These are phyloP conservation scores for Mycena pura DNA, from an alignment of 768 basidiomycete species.

Conservation along the genomic window DNA sequence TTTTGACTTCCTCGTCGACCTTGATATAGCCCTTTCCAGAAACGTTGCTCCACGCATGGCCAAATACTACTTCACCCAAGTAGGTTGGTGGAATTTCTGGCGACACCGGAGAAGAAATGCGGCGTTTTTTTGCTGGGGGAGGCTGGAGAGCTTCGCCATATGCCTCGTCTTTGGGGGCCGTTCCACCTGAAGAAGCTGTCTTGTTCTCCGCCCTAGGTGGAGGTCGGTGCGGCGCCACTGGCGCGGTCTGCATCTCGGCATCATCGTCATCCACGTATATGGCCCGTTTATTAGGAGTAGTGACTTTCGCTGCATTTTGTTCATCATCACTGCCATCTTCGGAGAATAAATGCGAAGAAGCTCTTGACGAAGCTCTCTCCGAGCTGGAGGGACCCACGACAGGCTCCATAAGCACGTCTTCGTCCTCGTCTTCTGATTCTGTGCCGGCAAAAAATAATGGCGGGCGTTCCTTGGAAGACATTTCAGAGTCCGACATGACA, in stretches of 20 bases:
- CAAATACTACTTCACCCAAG: constrained; percentile 71
- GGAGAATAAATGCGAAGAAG: constrained; percentile 23
- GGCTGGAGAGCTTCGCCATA: constrained; percentile 15
- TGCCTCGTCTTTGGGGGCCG: constrained; percentile 28
- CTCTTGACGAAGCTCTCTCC: constrained; percentile 22
- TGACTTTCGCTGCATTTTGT: constrained; percentile 16
- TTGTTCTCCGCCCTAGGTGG: constrained; percentile 38
- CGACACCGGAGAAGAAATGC: constrained; percentile 42
- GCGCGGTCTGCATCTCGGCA: constrained; percentile 35
- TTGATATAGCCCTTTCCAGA: constrained; percentile 76
- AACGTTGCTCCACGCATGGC: constrained; percentile 81
- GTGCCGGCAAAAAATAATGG: constrained; percentile 67
- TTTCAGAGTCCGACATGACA: constrained; percentile 34
- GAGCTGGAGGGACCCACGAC: constrained; percentile 17
- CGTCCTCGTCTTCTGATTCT: constrained; percentile 53
- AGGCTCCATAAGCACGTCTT: constrained; percentile 22
- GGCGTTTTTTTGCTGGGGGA: constrained; percentile 61
- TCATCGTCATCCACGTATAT: constrained; percentile 41
- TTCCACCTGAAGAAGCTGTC: constrained; percentile 44
- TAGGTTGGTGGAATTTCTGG: constrained; percentile 47
- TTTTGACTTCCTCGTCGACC: constrained; percentile 60
- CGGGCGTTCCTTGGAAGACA: constrained; percentile 39
- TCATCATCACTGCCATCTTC: constrained; percentile 20
- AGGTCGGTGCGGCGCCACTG: constrained; percentile 39
- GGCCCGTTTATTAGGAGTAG: constrained; percentile 13